phyloP scores from a whole-genome alignment of 2,329 filamentous ascomycete genomes.

The Septoria petroselini region DNA sequence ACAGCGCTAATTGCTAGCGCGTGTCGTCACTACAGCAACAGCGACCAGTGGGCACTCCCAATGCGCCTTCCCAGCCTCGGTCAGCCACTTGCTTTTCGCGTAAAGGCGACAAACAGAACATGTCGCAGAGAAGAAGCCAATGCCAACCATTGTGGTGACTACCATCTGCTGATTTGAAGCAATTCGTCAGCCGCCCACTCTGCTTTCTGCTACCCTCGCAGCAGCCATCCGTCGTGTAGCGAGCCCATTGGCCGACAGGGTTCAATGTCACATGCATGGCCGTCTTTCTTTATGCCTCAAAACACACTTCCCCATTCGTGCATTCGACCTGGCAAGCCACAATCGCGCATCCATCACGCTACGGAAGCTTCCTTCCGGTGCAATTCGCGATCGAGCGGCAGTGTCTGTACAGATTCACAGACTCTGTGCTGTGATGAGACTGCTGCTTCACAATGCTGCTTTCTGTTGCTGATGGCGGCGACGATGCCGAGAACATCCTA shows the following conservation, averaged over 20 bases:
- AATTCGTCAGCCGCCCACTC: no score
- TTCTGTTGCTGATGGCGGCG: no score
- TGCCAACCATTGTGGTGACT: neutral
- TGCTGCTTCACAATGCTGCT: no score
- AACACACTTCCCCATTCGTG: conserved; percentile 16
- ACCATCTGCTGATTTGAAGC: neutral
- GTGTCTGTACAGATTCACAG: neutral
- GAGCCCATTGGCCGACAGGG: conserved; percentile 11
- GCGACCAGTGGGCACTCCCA: neutral
- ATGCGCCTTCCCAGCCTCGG: neutral
- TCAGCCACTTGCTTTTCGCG: conserved; percentile 1
- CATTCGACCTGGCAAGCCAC: conserved; percentile 1
- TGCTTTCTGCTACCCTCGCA: no score
- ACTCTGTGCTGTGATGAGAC: no score
- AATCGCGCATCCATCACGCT: neutral
- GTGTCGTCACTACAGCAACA: no score
- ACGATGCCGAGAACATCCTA: no score
- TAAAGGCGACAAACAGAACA: neutral
- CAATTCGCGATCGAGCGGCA: neutral
- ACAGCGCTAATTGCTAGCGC: conserved; percentile 8
- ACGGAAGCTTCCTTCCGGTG: neutral
- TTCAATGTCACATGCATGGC: conserved; percentile 17
- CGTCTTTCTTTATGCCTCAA: conserved; percentile 12
- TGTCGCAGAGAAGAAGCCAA: neutral
- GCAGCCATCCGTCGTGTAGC: conserved; percentile 10